Evolutionary conservation across 1,284 basidiomycete species (phyloP).

Genomic region (Hemileia vastatrix): DNA sequence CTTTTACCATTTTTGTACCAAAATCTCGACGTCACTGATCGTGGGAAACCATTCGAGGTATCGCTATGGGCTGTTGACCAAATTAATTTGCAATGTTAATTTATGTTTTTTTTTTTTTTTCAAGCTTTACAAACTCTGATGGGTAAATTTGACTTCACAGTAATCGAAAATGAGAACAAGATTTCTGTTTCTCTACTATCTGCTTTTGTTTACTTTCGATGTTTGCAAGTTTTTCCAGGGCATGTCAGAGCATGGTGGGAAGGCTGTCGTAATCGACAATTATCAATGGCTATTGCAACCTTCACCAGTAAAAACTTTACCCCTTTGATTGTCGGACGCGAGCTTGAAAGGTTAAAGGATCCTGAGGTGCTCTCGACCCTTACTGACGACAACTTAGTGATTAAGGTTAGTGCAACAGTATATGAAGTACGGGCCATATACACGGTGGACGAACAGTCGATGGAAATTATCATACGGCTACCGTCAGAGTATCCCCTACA

Average conservation of each 20-base stretch:
- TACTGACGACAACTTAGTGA: slow-evolving; percentile 66
- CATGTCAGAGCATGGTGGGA: slow-evolving; percentile 76
- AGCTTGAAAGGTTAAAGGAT: slow-evolving; percentile 65
- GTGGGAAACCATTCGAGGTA: slow-evolving; percentile 60
- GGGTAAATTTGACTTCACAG: slow-evolving; percentile 16
- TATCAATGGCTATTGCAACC: slow-evolving; percentile 61
- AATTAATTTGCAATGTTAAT: slow-evolving; percentile 68
- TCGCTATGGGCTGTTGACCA: slow-evolving; percentile 76
- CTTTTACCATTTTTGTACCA: slow-evolving; percentile 69
- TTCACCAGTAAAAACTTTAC: slow-evolving; percentile 85
- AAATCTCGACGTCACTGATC: slow-evolving; percentile 57
- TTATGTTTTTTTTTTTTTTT: not conserved
- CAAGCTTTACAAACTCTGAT: not conserved
- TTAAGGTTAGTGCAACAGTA: slow-evolving; percentile 61
- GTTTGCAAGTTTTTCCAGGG: slow-evolving; percentile 68
- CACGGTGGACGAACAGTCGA: slow-evolving; percentile 81
- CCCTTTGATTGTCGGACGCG: slow-evolving; percentile 72
- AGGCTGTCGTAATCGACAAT: slow-evolving; percentile 77
- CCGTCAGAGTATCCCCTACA: slow-evolving; percentile 86
- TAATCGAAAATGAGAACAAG: slow-evolving; percentile 31
- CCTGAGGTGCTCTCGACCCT: slow-evolving; percentile 58
- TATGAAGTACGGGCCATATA: slow-evolving; percentile 71
- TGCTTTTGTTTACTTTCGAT: slow-evolving; percentile 78
- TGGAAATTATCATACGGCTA: slow-evolving; percentile 80
- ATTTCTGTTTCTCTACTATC: slow-evolving; percentile 59